Conservation (phyloP, 2,329 filamentous ascomycete species). For the Fonsecaea pedrosoi region DNA sequence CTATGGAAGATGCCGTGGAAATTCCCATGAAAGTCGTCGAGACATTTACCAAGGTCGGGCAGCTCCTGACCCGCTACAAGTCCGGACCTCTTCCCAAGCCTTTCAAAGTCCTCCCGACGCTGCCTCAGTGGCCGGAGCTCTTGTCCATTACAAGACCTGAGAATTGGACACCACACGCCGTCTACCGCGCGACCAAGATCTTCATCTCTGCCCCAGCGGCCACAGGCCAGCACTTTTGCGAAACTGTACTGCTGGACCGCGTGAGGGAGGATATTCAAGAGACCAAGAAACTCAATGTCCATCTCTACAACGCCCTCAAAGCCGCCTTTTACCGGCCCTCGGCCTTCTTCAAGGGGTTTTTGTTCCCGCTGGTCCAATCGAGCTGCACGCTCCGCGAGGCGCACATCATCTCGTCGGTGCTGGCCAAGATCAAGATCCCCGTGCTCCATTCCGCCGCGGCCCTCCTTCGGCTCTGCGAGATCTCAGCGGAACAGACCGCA, state of each 20-base stretch:
- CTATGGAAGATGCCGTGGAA: slow-evolving; percentile 80
- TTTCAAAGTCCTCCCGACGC: slow-evolving; percentile 92
- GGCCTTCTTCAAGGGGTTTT: slow-evolving; percentile 94
- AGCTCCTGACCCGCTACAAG: slow-evolving; percentile 90
- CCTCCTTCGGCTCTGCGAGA: slow-evolving; percentile 89
- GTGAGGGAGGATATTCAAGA: slow-evolving; percentile 95
- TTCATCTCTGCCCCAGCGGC: slow-evolving; percentile 85
- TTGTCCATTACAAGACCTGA: slow-evolving; percentile 84
- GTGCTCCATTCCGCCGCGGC: slow-evolving; percentile 92
- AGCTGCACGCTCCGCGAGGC: slow-evolving; percentile 92
- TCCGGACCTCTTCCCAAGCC: slow-evolving; percentile 96
- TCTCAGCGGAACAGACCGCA: slow-evolving; percentile 87
- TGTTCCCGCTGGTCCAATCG: slow-evolving; percentile 85
- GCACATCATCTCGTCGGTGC: slow-evolving; percentile 84
- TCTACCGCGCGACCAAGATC: slow-evolving; percentile 87
- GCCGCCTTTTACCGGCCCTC: slow-evolving; percentile 92
- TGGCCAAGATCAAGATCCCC: slow-evolving; percentile 83
- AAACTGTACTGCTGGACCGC: slow-evolving; percentile 82
- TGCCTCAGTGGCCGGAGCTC: slow-evolving; percentile 90
- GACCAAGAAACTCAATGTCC: slow-evolving; percentile 92
- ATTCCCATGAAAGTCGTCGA: slow-evolving; percentile 91
- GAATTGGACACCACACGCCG: slow-evolving; percentile 76
- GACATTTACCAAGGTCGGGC: slow-evolving; percentile 74
- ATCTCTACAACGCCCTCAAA: slow-evolving; percentile 92
- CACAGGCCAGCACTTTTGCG: slow-evolving; percentile 83